Percentiles rank a stretch among this genome's conserved stretches.
phyloP scores from a whole-genome alignment of 1,284 basidiomycete genomes.

The Boletellus deceptivus region DNA sequence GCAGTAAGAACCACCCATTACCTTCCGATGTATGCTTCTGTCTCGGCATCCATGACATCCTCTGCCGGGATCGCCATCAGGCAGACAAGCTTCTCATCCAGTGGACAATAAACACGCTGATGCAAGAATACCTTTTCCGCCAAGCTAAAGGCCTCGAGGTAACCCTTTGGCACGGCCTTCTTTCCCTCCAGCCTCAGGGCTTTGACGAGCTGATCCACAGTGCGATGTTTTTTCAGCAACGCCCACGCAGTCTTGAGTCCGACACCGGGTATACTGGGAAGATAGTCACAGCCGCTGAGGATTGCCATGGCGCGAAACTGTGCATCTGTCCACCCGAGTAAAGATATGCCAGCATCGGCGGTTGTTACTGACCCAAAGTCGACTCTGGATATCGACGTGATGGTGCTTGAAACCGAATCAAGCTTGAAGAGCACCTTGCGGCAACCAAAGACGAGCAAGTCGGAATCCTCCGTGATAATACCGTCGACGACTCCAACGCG shows the following conservation, averaged over 20 bases:
- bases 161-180: slow-evolving; percentile 75
- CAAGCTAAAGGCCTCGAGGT: slow-evolving; percentile 67
- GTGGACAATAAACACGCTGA: slow-evolving; percentile 90
- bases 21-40: slow-evolving; percentile 77
- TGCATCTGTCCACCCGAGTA: slow-evolving; percentile 84
- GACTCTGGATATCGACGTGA: slow-evolving; percentile 76
- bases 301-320: slow-evolving; percentile 97
- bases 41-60: slow-evolving; percentile 54
- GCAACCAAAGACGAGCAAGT: slow-evolving; percentile 96
- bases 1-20: slow-evolving; percentile 31
- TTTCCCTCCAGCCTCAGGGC: slow-evolving; percentile 83
- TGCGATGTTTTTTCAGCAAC: slow-evolving; percentile 82
- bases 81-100: slow-evolving; percentile 61
- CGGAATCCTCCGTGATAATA: slow-evolving; percentile 97
- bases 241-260: slow-evolving; percentile 94
- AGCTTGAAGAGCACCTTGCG: slow-evolving; percentile 85
- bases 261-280: slow-evolving; percentile 90
- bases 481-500: slow-evolving; percentile 81
- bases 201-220: slow-evolving; percentile 84
- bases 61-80: slow-evolving; percentile 58
- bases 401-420: slow-evolving; percentile 69
- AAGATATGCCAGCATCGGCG: slow-evolving; percentile 63
- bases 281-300: slow-evolving; percentile 95
- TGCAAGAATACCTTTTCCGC: slow-evolving; percentile 95
- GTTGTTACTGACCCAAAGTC: slow-evolving; percentile 70